A percentile compares a stretch with the other conserved stretches of the same genome.
These are phyloP conservation scores for Fomes fomentarius DNA, from an alignment of 1,284 basidiomycete species.

Conservation along the genomic window DNA sequence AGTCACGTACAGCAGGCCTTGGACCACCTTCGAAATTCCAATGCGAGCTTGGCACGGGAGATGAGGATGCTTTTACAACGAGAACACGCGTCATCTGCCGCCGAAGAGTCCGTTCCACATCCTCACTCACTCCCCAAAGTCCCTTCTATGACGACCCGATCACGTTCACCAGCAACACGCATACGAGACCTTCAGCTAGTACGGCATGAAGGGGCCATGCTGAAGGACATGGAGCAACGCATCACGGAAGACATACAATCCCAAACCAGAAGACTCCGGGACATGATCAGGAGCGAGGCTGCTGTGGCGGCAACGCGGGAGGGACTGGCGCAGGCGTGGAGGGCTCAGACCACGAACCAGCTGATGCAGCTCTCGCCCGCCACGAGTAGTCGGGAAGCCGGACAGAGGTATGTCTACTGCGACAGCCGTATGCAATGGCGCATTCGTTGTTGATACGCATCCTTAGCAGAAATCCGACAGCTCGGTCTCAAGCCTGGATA, in stretches of 20 bases:
- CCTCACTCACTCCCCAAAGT: neutral
- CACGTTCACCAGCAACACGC: too few relatives aligned
- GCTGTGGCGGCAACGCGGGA: neutral
- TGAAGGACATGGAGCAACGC: neutral
- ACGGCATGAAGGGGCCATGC: neutral
- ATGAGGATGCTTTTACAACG: neutral
- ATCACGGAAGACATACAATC: neutral
- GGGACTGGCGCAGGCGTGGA: neutral
- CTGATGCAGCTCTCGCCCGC: neutral
- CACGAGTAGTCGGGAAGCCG: too few relatives aligned
- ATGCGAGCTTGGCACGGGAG: neutral
- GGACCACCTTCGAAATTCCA: neutral
- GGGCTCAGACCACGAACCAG: neutral
- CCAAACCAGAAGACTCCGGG: neutral
- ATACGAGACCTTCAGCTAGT: too few relatives aligned
- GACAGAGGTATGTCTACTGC: too few relatives aligned
- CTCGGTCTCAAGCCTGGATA: too few relatives aligned
- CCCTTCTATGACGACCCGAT: neutral
- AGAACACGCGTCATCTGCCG: neutral
- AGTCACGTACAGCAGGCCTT: neutral
- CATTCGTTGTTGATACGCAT: too few relatives aligned
- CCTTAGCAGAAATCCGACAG: too few relatives aligned
- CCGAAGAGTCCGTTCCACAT: neutral
- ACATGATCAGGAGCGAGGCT: neutral
- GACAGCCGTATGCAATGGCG: too few relatives aligned